These are phyloP conservation scores for Naegleria gruberi DNA, from an alignment of 208 protist genomes.

Conservation along the genomic window DNA sequence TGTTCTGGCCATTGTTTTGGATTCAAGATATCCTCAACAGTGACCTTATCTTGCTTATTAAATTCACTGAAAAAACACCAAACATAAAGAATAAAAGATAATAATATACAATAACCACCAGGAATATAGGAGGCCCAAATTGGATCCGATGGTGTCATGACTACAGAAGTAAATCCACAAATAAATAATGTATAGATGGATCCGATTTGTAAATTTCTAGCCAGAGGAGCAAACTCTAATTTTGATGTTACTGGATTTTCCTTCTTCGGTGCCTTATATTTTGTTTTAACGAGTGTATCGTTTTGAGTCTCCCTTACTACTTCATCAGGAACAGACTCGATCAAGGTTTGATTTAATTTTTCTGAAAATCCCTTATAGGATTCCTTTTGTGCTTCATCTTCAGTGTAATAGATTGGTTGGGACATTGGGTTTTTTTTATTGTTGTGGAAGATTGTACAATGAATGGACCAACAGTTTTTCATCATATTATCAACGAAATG, in stretches of 20 bases:
- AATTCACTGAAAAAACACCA: not conserved
- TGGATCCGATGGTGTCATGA: not conserved
- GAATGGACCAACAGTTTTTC: too few relatives aligned
- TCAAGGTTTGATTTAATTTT: too few relatives aligned
- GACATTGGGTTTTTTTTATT: too few relatives aligned
- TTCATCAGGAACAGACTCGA: too few relatives aligned
- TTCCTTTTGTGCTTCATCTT: too few relatives aligned
- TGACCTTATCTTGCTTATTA: not conserved
- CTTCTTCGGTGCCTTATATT: not conserved
- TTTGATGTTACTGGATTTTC: not conserved
- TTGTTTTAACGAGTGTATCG: too few relatives aligned
- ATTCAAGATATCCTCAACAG: not conserved
- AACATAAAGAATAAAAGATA: not conserved
- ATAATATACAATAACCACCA: not conserved
- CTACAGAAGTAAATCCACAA: not conserved
- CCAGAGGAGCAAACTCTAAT: not conserved
- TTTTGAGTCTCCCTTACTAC: too few relatives aligned
- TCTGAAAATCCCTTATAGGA: too few relatives aligned
- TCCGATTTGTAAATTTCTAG: not conserved
- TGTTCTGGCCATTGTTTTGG: not conserved
- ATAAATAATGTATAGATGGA: not conserved
- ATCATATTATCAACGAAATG: too few relatives aligned
- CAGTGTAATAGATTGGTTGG: too few relatives aligned
- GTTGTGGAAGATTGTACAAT: too few relatives aligned
- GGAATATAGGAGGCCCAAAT: not conserved